Percentiles rank a stretch among this genome's conserved stretches.
Conservation (phyloP, 306 rosid species). For the Pyrus pyrifolia region DNA sequence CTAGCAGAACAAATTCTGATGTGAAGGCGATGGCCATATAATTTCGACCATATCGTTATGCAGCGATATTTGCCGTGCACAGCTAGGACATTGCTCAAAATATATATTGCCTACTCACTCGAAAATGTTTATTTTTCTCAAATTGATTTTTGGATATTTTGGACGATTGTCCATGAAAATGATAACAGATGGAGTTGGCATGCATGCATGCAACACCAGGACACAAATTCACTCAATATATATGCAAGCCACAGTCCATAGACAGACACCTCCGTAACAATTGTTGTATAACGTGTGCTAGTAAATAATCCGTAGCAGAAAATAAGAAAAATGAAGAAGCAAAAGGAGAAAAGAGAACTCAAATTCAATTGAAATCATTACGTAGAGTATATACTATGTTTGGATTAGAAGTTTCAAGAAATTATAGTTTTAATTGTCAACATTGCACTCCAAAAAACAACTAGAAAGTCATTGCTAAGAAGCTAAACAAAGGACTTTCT, state of each 20-base stretch:
- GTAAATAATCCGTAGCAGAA: background rate
- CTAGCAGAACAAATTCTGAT: slow-evolving; percentile 9
- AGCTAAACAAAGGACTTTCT: background rate
- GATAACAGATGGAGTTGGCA: slow-evolving; percentile 6
- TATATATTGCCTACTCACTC: background rate
- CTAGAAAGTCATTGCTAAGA: no score
- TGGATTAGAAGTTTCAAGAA: background rate
- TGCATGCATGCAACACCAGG: slow-evolving; percentile 7
- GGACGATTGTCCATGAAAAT: slow-evolving; percentile 1
- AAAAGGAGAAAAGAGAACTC: background rate
- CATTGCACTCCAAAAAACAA: background rate
- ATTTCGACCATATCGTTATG: slow-evolving; percentile 11
- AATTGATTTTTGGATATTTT: background rate
- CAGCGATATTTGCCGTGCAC: slow-evolving; percentile 1
- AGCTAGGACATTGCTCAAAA: background rate
- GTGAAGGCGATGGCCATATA: background rate
- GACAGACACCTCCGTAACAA: background rate
- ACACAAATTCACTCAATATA: slow-evolving; percentile 6
- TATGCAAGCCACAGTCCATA: background rate
- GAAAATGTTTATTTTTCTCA: background rate
- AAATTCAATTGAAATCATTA: background rate
- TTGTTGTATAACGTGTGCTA: background rate
- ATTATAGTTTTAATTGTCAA: no score
- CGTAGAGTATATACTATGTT: background rate
- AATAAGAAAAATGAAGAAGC: background rate